Base-by-base conservation (phyloP, 1,139 yeast species). In the Nematodospora anomalae region DNA sequence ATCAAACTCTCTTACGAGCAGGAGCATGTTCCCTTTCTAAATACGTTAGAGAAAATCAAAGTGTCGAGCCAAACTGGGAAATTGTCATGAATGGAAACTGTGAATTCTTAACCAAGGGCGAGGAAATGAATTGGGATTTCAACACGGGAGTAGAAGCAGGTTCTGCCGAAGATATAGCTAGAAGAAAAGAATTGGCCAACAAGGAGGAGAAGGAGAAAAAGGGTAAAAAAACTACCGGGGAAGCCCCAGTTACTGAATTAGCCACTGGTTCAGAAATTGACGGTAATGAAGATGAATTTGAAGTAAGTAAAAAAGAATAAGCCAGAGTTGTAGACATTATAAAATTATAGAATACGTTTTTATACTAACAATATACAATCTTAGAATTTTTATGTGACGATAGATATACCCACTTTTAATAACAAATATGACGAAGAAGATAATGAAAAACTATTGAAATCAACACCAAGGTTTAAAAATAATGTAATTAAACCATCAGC, bases 41-140 rank as follows among this genome's bases (percentile, higher is more conserved):
- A 54, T 67, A 47, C 57, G 55, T 16, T 35, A 43, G 48, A n/a
- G 35, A 35, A 2, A 48, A 38, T 2, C 55, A 51, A 3, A 7
- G 26, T 11, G 11, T n/a, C 20, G 55, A 60, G 6, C 13, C 18
- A 4, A 54, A 56, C 30, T 87, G 95, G 90, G 52, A 51, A 7
- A 57, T 79, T 33, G 68, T 66, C 15, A 67, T 74, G 71, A 83
- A 82, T 53, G 96, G 96, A 13, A 74, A 78, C 45, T 74, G 86
- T 16, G 79, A 74, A 32, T 85, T 79, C 49, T 66, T 87, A 45
- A 57, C 72, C 2, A 60, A 73, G 6, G 96, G 96, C n/a, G 95
- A 87, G 57, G 95, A 86, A 59, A 85, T 88, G 92, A 84, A 84
- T 55, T 87, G 96, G 96, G 76, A 81, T 47, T 87, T 87, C 64